Conservation (phyloP, 805 yeast species). For the Candida piceae region DNA sequence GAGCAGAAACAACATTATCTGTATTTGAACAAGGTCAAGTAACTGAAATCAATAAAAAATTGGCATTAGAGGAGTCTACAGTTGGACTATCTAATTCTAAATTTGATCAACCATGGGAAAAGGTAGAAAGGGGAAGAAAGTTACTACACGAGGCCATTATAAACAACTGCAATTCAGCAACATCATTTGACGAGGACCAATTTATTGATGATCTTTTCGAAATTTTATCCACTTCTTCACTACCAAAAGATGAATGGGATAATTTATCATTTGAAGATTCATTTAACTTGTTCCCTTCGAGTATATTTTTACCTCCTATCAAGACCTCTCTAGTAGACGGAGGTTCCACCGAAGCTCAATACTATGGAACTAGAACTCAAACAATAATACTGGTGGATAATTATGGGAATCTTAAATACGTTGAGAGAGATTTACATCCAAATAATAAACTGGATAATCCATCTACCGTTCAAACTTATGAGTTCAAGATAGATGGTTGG, state of each 20-base stretch:
- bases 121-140: conserved; percentile 61
- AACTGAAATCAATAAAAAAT: neutral
- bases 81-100: conserved; percentile 67
- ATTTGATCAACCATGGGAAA: conserved; percentile 70
- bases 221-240: conserved; percentile 42
- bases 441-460: conserved; percentile 32
- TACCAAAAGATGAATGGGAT: conserved; percentile 27
- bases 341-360: conserved; percentile 39
- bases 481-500: conserved; percentile 19
- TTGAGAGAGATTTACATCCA: conserved; percentile 58
- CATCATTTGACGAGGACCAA: conserved; percentile 27
- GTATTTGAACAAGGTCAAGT: conserved; percentile 8
- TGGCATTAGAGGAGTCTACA: conserved; percentile 18
- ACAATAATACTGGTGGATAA: conserved; percentile 62
- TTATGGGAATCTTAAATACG: conserved; percentile 46
- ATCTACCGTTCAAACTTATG: conserved; percentile 14
- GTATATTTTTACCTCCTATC: conserved; percentile 73
- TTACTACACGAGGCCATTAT: conserved; percentile 42
- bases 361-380: conserved; percentile 86
- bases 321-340: conserved; percentile 17
- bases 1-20: conserved; percentile 29
- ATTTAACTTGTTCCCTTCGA: conserved; percentile 43
- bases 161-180: conserved; percentile 12
- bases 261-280: conserved; percentile 22
- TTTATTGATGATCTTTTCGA: conserved; percentile 49